phyloP scores from a whole-genome alignment of 441 rosid genomes.

The Erodium moschatum region DNA sequence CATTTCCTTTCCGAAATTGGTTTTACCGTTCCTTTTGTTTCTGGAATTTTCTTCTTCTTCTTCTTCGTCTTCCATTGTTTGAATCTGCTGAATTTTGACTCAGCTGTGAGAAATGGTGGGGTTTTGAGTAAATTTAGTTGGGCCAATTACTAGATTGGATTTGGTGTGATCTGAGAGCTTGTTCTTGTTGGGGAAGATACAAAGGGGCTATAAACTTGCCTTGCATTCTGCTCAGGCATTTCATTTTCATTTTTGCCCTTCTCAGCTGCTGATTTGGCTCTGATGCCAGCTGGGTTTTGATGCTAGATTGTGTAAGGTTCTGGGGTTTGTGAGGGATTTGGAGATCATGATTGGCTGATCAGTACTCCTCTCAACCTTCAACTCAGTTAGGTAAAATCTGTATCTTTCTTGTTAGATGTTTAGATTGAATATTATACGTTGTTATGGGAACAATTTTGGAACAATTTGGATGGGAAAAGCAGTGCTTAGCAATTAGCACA shows the following conservation, averaged over 20 bases:
- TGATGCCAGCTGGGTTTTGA: constrained; percentile 3
- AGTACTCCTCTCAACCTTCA: not conserved
- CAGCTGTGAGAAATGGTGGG: constrained; percentile 4
- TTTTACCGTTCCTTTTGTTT: not conserved
- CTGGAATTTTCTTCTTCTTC: not conserved
- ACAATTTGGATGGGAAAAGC: not conserved
- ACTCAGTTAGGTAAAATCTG: not conserved
- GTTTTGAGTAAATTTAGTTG: not conserved
- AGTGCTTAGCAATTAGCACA: not conserved
- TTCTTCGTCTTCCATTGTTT: not conserved
- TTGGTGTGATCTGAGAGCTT: not conserved
- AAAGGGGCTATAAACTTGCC: not conserved
- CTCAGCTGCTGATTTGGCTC: not conserved
- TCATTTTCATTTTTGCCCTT: not conserved
- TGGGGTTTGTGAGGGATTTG: constrained; percentile 6
- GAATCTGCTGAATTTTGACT: not conserved
- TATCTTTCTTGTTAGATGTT: not conserved
- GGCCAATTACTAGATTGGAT: not conserved
- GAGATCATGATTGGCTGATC: constrained; percentile 7
- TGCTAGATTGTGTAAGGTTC: not conserved
- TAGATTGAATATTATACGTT: not conserved
- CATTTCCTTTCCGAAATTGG: not conserved
- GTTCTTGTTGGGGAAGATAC: constrained; percentile 4
- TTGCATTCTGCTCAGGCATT: not conserved
- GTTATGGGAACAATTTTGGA: no score